Conservation (phyloP, 2,329 filamentous ascomycete species). For the Botryosphaeria dothidea region DNA sequence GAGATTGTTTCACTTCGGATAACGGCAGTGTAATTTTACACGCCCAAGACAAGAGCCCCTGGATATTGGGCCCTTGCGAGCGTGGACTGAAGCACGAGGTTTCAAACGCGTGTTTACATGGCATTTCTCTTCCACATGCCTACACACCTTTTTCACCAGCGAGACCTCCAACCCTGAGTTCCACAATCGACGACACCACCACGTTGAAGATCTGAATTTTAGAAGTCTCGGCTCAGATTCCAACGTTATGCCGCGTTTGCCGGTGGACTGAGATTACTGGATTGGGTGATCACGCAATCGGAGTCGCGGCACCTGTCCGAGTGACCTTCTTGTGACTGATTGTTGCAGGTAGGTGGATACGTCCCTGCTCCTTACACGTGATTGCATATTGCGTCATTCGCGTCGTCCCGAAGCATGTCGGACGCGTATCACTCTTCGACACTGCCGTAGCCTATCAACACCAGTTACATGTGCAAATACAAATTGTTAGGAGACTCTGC, state of each 20-base stretch:
- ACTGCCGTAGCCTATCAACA: no score
- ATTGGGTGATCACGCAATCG: not conserved
- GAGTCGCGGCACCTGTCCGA: not conserved
- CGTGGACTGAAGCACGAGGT: not conserved
- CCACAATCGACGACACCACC: not conserved
- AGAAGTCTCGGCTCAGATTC: not conserved
- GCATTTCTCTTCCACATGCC: not conserved
- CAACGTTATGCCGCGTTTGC: not conserved
- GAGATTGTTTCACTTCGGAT: not conserved
- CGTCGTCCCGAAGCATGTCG: no score
- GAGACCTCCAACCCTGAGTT: not conserved
- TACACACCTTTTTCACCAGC: not conserved
- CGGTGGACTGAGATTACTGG: not conserved
- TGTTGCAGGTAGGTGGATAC: not conserved
- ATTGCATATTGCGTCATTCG: no score
- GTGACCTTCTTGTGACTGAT: not conserved
- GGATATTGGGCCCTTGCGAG: not conserved
- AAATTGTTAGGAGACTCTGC: no score
- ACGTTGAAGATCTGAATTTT: not conserved
- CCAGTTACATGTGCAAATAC: no score
- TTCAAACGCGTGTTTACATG: not conserved
- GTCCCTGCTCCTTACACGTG: no score
- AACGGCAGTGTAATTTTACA: not conserved
- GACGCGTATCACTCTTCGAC: no score
- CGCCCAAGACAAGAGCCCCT: not conserved